These are phyloP conservation scores for Melanomma pulvis-pyrius DNA, from an alignment of 495 filamentous ascomycete species.

Conservation along the genomic window DNA sequence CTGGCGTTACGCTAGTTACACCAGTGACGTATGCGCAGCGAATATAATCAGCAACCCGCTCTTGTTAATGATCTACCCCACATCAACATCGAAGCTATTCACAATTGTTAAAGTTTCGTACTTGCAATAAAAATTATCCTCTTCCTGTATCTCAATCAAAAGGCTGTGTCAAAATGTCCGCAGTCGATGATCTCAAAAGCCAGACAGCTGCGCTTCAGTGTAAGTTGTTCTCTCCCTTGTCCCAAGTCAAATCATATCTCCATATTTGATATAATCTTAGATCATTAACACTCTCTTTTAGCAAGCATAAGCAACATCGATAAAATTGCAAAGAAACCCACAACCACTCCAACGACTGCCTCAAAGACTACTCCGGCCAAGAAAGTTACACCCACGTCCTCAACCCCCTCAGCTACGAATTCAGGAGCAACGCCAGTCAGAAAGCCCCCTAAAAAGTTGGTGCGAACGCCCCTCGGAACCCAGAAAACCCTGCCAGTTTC, in stretches of 20 bases:
- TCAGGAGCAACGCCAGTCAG: constrained; percentile 11
- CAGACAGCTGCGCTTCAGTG: constrained; percentile 37
- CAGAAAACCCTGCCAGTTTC: neutral
- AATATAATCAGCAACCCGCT: neutral
- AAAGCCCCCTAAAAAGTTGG: constrained; percentile 8
- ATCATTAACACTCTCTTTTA: constrained; percentile 3
- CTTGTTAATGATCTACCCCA: constrained; percentile 10
- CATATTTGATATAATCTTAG: neutral
- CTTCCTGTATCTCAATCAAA: neutral
- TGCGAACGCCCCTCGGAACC: neutral
- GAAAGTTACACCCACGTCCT: constrained; percentile 9
- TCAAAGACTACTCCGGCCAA: constrained; percentile 20
- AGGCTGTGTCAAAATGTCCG: constrained; percentile 24
- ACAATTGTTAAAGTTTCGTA: neutral
- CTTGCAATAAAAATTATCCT: too few relatives aligned
- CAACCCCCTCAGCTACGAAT: constrained; percentile 9
- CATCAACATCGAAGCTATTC: neutral
- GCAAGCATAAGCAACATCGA: constrained; percentile 18
- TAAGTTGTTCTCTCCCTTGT: neutral
- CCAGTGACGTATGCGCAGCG: constrained; percentile 16
- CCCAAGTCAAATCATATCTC: neutral
- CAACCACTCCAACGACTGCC: constrained; percentile 5
- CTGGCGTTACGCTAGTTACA: neutral
- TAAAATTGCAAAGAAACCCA: constrained; percentile 25
- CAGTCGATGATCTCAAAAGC: constrained; percentile 30